These are phyloP conservation scores for Lodderomyces parapsilosis DNA, from an alignment of 1,139 yeast species.

Conservation along the genomic window DNA sequence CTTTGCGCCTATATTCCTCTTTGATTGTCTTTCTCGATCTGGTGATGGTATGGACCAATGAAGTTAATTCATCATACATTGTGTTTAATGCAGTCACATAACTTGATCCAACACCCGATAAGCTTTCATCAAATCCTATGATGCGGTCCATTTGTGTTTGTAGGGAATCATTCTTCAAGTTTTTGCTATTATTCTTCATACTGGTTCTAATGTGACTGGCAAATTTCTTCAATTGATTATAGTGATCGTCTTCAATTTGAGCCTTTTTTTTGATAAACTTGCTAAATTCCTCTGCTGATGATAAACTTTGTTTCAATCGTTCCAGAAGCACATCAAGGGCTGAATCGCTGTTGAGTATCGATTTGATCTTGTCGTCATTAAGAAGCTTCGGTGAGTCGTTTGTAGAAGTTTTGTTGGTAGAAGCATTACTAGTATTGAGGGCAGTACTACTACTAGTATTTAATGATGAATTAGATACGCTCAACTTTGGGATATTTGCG, in stretches of 20 bases:
- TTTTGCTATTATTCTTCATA: conserved; percentile 45
- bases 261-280: conserved; percentile 79
- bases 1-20: conserved; percentile 79
- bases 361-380: conserved; percentile 20
- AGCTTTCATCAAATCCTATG: conserved; percentile 74
- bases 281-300: conserved; percentile 82
- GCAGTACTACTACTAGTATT: neutral
- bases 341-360: conserved; percentile 37
- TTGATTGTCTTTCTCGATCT: conserved; percentile 72
- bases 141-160: conserved; percentile 64
- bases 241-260: conserved; percentile 75
- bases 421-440: neutral
- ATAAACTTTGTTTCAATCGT: conserved; percentile 75
- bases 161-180: conserved; percentile 69
- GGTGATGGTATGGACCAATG: conserved; percentile 67
- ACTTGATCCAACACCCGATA: conserved; percentile 69
- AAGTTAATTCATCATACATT: conserved; percentile 83
- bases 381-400: conserved; percentile 9
- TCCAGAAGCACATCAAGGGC: conserved; percentile 64
- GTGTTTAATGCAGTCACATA: conserved; percentile 77
- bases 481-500: conserved; percentile 1
- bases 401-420: neutral
- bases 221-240: conserved; percentile 67
- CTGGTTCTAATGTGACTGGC: conserved; percentile 54
- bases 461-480: neutral